Evolutionary conservation across 2,329 filamentous ascomycete species (phyloP).

Genomic region (Sporothrix sp.): DNA sequence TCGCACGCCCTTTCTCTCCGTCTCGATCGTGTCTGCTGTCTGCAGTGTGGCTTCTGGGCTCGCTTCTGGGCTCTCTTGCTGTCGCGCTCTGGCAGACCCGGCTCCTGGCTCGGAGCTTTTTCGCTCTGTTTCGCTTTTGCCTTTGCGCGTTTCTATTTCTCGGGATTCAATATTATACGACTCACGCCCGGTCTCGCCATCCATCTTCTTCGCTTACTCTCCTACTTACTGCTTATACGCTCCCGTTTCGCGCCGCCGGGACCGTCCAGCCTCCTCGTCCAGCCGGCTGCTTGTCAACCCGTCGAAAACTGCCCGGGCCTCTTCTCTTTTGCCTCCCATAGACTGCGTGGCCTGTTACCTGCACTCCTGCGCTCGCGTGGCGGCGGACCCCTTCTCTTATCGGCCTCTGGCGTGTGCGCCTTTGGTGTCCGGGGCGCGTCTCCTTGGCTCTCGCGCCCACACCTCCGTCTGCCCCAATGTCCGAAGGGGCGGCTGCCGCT

Average conservation of each 20-base stretch:
- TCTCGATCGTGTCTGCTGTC: too few relatives aligned
- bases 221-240: neutral
- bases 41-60: too few relatives aligned
- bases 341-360: too few relatives aligned
- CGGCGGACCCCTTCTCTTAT: too few relatives aligned
- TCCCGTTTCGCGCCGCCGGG: neutral
- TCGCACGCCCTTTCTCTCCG: neutral
- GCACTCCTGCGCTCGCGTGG: too few relatives aligned
- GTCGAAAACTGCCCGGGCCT: too few relatives aligned
- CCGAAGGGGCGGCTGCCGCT: conserved; percentile 12
- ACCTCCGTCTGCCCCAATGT: conserved; percentile 10
- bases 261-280: neutral
- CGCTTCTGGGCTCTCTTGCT: neutral
- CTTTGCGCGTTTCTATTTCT: neutral
- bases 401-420: too few relatives aligned
- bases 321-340: neutral
- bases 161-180: neutral
- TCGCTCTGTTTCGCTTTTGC: neutral
- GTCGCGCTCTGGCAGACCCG: neutral
- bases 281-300: neutral
- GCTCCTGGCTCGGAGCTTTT: neutral
- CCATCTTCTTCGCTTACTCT: neutral
- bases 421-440: neutral
- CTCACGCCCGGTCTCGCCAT: neutral
- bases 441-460: neutral